Conservation (phyloP, 345 rosid genomes). For the Durio zibethinus region DNA sequence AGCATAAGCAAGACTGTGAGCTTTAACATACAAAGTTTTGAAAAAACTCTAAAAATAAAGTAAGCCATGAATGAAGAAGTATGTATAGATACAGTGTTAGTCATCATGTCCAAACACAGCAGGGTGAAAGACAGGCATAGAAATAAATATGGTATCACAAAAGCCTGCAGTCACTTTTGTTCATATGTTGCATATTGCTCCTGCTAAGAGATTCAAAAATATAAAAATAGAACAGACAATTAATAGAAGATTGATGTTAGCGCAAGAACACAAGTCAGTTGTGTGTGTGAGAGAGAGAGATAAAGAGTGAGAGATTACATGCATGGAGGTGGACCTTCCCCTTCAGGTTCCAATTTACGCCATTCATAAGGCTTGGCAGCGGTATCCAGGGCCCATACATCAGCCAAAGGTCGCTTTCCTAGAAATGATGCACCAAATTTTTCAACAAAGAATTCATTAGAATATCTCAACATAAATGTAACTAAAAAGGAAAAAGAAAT, state of each 20-base stretch:
- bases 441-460: slow-evolving; percentile 4
- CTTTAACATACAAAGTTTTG: not conserved
- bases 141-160: not conserved
- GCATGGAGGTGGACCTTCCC: slow-evolving; percentile 99
- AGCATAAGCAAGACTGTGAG: not conserved
- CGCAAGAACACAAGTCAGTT: not conserved
- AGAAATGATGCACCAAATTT: slow-evolving; percentile 20
- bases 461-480: not conserved
- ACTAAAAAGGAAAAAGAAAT: not conserved
- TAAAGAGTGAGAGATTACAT: slow-evolving; percentile 51
- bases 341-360: slow-evolving; percentile 99
- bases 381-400: slow-evolving; percentile 99
- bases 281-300: not conserved
- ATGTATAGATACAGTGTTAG: not conserved
- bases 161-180: not conserved
- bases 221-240: not conserved
- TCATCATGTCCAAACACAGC: not conserved
- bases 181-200: not conserved
- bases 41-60: not conserved
- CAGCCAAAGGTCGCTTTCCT: slow-evolving; percentile 98
- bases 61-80: not conserved
- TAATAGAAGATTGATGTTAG: not conserved
- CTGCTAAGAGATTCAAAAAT: not conserved
- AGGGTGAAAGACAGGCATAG: not conserved
- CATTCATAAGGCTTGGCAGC: slow-evolving; percentile 99